These are phyloP conservation scores for Lentinula lateritia DNA, from an alignment of 768 basidiomycete species.

Conservation along the genomic window DNA sequence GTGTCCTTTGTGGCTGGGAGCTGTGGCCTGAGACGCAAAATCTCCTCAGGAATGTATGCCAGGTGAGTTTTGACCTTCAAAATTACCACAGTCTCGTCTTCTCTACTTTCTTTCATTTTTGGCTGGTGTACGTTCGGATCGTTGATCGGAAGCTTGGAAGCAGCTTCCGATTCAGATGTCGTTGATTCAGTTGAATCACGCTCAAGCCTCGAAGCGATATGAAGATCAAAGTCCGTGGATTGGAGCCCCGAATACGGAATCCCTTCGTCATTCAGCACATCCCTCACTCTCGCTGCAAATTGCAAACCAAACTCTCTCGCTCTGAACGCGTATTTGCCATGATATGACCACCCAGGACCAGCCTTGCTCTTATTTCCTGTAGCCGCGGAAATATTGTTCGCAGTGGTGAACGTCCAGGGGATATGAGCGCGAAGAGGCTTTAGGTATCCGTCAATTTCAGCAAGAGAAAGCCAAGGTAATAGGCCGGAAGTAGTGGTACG, in stretches of 20 bases:
- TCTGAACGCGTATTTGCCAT: background rate
- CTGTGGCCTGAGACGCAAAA: background rate
- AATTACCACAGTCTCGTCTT: background rate
- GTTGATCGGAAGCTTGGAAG: background rate
- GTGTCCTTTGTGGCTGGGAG: background rate
- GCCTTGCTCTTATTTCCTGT: background rate
- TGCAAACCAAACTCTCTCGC: background rate
- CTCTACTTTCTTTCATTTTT: background rate
- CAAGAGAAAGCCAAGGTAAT: background rate
- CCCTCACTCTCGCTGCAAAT: background rate
- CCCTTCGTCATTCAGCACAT: background rate
- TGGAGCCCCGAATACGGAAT: background rate
- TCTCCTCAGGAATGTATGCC: background rate
- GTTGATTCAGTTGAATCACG: background rate
- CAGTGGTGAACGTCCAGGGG: background rate
- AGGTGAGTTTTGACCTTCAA: background rate
- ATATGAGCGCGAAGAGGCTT: background rate
- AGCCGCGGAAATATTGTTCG: background rate
- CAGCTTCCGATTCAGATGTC: background rate
- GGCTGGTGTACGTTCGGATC: background rate
- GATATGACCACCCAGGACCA: background rate
- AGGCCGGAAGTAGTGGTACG: background rate
- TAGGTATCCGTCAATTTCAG: background rate
- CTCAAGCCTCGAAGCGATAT: background rate
- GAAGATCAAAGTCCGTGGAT: background rate